Evolutionary conservation across 1,284 basidiomycete species (phyloP).

Genomic region (Ustilago tritici): DNA sequence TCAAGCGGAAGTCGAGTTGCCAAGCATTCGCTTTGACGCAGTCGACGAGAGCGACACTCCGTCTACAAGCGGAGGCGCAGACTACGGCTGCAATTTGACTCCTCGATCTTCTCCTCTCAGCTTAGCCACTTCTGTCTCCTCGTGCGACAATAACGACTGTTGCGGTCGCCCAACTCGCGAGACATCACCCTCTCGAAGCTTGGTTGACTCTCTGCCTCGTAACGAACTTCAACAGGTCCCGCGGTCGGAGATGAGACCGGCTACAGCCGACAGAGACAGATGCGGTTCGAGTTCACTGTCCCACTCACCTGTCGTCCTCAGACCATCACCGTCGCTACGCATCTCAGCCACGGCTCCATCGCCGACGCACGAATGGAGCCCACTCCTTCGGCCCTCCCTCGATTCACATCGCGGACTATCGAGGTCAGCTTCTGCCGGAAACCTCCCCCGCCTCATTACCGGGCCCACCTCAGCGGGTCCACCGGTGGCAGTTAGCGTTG

Average conservation of each 20-base stretch:
- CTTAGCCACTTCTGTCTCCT: not conserved
- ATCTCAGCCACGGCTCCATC: not conserved
- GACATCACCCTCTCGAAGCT: not conserved
- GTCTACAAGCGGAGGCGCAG: not conserved
- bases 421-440: conserved; percentile 22
- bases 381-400: not conserved
- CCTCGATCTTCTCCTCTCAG: not conserved
- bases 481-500: not conserved
- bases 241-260: not conserved
- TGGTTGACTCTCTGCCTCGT: not conserved
- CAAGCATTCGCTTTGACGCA: conserved; percentile 9
- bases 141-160: not conserved
- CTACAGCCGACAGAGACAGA: not conserved
- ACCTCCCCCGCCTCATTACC: conserved; percentile 2
- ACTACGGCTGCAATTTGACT: not conserved
- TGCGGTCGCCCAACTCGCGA: not conserved
- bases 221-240: not conserved
- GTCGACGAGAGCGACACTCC: not conserved
- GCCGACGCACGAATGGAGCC: not conserved
- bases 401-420: not conserved
- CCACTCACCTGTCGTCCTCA: not conserved
- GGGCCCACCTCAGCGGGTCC: not conserved
- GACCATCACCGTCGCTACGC: conserved; percentile 3
- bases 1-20: not conserved
- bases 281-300: not conserved